Evolutionary conservation across 345 rosid species (phyloP), one percentile per base, ranked within the genome.

Genomic region (Euphorbia pulcherrima): DNA sequence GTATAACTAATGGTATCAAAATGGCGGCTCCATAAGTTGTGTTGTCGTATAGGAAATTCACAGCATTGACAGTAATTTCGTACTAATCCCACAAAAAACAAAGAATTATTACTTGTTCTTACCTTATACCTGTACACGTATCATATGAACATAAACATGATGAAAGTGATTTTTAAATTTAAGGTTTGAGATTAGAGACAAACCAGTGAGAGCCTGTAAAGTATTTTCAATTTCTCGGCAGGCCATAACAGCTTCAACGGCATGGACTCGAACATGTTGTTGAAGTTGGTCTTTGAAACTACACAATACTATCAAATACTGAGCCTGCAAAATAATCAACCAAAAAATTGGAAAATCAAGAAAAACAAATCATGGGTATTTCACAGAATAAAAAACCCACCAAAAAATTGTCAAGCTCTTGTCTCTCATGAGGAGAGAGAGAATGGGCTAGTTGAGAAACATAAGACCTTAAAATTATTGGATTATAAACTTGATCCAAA

Each of bases 181-280:
- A 4, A 8, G 10, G 9, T 27, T 35, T 35, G 12, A 53, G 8
- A 20, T 23, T n/a, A 18, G 50, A 37, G 72, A 71, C 69, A 69
- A 62, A 93, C 98, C 98, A 52, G 98, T 90, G 58, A 93, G 89
- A 80, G 98, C 86, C 67, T 89, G 98, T 47, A 93, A 83, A 74
- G 83, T 84, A 78, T 81, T 93, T 74, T 90, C 97, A 65, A 93
- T 89, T 72, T 90, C 97, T 70, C 98, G 98, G 86, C 98, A 90
- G 72, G 88, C 91, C 98, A 90, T 93, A 70, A 93, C 97, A 44
- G 97, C 98, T 78, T 93, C 98, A 52, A 93, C 95, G 78, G 98
- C 98, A 68, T 93, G 95, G 68, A 93, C 92, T 77, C 97, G 83
- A 79, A 93, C 98, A 77, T 93, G 98, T 56, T 93, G 98, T 68